Base-by-base conservation (phyloP, 169 alveolate genomes). In the Eimeria praecox region DNA sequence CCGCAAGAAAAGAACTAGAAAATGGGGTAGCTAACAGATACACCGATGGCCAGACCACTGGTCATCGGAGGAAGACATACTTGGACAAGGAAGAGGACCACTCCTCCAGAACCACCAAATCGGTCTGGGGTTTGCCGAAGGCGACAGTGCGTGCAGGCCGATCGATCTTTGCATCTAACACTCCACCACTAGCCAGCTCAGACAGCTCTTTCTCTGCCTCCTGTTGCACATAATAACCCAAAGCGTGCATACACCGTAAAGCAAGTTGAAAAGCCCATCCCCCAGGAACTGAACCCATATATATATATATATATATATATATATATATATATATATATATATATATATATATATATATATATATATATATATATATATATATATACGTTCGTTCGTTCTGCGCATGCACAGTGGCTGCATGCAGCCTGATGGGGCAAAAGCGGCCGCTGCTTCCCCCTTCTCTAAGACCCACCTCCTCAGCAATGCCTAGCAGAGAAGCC, bases 111-210 rank as follows among this genome's bases (percentile, higher is more conserved):
- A 80, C 89, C 30, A 80, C 35, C 64, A 80, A 42, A 46, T 80
- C 89, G 0, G 89, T 69, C 33, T 94, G 54, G 35, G 49, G 75
- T 75, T 83, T 94, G 30, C 96, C 94, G 73, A 94, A 94, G n/a
- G 56, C 94, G 42, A 94, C 96, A 24, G 85, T 94, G 22, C 94
- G 59, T 24, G 96, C 94, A 35, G 96, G 96, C 30, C 96, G 64
- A 49, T 94, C 96, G 24, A 94, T 94, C 85, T 94, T 94, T 46
- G 96, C 96, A 20, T 86, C 86, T n/a, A 94, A 10, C 14, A 52
- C 80, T 35, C 40, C 86, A 38, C 69, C 64, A 69, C 94, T 80
- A 35, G 89, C 96, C 62, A 94, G 59, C 77, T 94, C 96, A 14
- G 94, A 85, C 20, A 94, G 56, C 90, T 94, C 96, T 0, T 75